Conservation (phyloP, 441 rosid species). For the Macaranga tanarius region DNA sequence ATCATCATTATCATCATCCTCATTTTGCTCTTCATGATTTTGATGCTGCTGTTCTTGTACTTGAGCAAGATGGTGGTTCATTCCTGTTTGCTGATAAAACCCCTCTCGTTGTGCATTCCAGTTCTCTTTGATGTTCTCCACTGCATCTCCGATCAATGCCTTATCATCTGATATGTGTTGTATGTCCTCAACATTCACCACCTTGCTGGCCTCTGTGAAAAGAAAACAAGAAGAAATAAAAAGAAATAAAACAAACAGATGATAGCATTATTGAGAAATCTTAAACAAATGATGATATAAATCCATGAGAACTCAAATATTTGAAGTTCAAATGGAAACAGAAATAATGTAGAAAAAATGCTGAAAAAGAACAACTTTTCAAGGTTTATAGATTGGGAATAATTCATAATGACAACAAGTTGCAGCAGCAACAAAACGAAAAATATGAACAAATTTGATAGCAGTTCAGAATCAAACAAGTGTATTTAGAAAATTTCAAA, state of each 20-base stretch:
- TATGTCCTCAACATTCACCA: constrained; percentile 49
- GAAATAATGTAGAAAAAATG: background rate
- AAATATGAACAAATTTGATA: background rate
- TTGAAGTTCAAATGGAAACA: background rate
- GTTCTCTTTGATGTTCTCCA: constrained; percentile 42
- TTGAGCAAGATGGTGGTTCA: constrained; percentile 23
- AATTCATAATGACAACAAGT: background rate
- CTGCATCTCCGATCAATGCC: constrained; percentile 38
- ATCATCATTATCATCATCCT: constrained; percentile 25
- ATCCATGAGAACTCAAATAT: background rate
- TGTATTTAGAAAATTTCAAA: too few species aligned
- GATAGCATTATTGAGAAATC: background rate
- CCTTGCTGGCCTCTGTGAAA: constrained; percentile 43
- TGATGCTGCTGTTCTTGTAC: constrained; percentile 15
- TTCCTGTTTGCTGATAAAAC: constrained; percentile 46
- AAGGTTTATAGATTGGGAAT: background rate
- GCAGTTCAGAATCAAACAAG: too few species aligned
- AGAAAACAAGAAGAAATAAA: constrained; percentile 13
- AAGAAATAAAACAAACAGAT: background rate
- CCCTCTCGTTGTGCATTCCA: constrained; percentile 51
- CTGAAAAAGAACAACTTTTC: background rate
- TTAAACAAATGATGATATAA: background rate
- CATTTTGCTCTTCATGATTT: constrained; percentile 23
- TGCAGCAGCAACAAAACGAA: background rate
- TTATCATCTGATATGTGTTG: constrained; percentile 52